Evolutionary conservation across 1,284 basidiomycete genomes (phyloP), one percentile per base, ranked within the genome.

Genomic region (Salmacisia buchloeana): DNA sequence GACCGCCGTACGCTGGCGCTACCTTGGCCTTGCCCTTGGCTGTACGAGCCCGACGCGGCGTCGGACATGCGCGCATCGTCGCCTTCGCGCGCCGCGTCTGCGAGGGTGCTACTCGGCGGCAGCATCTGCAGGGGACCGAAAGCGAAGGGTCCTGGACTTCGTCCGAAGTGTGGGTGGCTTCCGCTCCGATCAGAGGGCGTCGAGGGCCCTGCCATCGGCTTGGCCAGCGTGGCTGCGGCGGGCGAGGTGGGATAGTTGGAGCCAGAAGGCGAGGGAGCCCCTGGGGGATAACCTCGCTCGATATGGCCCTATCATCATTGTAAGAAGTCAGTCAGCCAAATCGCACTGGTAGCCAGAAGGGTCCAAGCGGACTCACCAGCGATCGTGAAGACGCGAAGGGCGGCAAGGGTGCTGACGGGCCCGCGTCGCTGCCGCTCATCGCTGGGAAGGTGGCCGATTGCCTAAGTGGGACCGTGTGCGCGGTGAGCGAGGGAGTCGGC

Each of bases 31-130:
- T n/a, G n/a, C n/a, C n/a, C n/a, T 38, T 15, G 35, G 35, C 35
- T 38, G 35, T 38, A n/a, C n/a, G n/a, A n/a, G n/a, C n/a, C n/a
- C n/a, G n/a, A n/a, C n/a, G n/a, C 41, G 23, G 21, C 49, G 21
- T 54, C 49, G 7, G 27, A 15, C 49, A 54, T 54, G 31, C 49
- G 49, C 9, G 49, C 29, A 31, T 54, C 49, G 9, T 54, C 49
- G 9, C 49, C 49, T 9, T 54, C 49, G 13, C 49, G 25, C 21
- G n/a, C 46, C 46, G 7, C 18, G 5, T 27, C n/a, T 23, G 46
- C 46, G 23, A 13, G 27, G 23, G 46, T 13, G 46, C 23, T 23
- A n/a, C n/a, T n/a, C n/a, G n/a, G n/a, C n/a, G n/a, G n/a, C 25
- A 31, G 31, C 18, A 31, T 31, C 31, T 54, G 49, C 27, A 54